Conservation (phyloP, 176 grass and related monocot genomes). For the Oryza coarctata region DNA sequence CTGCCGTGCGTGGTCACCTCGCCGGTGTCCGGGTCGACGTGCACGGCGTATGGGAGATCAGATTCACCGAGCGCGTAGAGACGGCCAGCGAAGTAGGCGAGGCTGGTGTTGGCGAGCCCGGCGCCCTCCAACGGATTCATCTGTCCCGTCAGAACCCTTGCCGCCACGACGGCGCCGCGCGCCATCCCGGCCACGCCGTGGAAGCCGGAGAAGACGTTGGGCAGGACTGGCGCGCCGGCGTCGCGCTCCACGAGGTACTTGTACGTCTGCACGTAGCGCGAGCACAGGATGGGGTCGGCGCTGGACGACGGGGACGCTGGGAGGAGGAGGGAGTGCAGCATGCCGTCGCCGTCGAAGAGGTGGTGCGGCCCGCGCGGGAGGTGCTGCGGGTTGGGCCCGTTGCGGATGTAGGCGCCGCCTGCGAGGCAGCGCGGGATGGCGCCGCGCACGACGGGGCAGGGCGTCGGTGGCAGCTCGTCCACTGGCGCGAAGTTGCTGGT, state of each 20-base stretch:
- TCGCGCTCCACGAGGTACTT: conserved; percentile 80
- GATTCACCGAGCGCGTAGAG: conserved; percentile 90
- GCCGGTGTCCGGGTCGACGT: conserved; percentile 48
- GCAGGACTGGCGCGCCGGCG: conserved; percentile 64
- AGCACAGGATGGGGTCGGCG: conserved; percentile 60
- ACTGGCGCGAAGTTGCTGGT: conserved; percentile 79
- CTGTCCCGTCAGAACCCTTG: conserved; percentile 80
- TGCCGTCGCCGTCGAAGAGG: conserved; percentile 94
- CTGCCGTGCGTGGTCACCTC: conserved; percentile 66
- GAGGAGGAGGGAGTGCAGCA: conserved; percentile 94
- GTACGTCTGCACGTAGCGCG: conserved; percentile 93
- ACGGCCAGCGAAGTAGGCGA: conserved; percentile 64
- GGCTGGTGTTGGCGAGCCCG: conserved; percentile 90
- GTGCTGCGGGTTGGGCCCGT: conserved; percentile 91
- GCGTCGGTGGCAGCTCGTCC: conserved; percentile 78
- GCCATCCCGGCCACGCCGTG: conserved; percentile 70
- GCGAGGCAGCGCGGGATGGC: conserved; percentile 77
- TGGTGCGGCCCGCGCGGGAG: conserved; percentile 81
- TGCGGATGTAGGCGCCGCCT: conserved; percentile 92
- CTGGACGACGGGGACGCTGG: background rate
- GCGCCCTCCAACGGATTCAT: conserved; percentile 64
- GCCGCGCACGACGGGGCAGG: conserved; percentile 64
- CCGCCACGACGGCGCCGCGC: conserved; percentile 64
- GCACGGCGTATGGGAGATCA: conserved; percentile 78
- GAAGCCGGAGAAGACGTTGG: conserved; percentile 78